These are phyloP conservation scores for Claviceps capensis DNA, from an alignment of 2,329 filamentous ascomycete species.

Conservation along the genomic window DNA sequence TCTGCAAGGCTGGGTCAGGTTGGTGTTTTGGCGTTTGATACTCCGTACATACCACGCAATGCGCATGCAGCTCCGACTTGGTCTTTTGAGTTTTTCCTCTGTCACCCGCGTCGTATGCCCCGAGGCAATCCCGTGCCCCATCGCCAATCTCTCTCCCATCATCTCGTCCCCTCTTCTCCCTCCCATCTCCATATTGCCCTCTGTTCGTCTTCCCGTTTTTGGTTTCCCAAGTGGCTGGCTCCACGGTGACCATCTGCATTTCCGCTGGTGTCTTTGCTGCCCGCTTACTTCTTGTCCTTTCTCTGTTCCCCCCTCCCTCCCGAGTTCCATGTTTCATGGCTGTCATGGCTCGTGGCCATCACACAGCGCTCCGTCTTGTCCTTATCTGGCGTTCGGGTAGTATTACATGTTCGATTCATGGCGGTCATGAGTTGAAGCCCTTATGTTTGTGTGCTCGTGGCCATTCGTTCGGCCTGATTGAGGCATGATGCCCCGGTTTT, in stretches of 20 bases:
- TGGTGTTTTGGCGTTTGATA: slow-evolving; percentile 3
- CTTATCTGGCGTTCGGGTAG: not conserved
- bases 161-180: not conserved
- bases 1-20: not conserved
- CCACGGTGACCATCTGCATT: not conserved
- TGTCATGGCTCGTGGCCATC: slow-evolving; percentile 3
- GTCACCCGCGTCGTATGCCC: not conserved
- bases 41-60: not conserved
- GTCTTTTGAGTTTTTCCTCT: not conserved
- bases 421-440: slow-evolving; percentile 5
- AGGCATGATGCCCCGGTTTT: slow-evolving; percentile 10
- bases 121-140: slow-evolving; percentile 1
- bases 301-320: not conserved
- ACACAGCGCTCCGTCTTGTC: not conserved
- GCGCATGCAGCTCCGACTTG: not conserved
- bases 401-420: not conserved
- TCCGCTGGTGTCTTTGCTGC: not conserved
- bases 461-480: slow-evolving; percentile 7
- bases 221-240: not conserved
- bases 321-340: slow-evolving; percentile 4
- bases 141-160: not conserved
- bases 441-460: slow-evolving; percentile 2
- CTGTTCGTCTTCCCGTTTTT: not conserved
- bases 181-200: not conserved
- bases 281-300: not conserved